These are phyloP conservation scores for Euphorbia celastroides DNA, from an alignment of 441 rosid genomes.

Conservation along the genomic window DNA sequence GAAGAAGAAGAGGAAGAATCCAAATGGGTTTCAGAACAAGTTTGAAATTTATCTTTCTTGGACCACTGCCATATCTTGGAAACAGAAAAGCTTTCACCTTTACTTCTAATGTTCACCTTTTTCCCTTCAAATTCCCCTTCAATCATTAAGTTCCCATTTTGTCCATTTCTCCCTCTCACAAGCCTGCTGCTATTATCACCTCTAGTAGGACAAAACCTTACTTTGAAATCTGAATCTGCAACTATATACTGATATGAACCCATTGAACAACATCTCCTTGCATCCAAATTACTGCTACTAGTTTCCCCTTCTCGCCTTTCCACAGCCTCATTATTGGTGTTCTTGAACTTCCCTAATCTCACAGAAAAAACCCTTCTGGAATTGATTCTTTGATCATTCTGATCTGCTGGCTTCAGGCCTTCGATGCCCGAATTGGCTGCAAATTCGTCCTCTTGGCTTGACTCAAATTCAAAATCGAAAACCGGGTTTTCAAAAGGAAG, in stretches of 20 bases:
- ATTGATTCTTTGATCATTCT: constrained; percentile 36
- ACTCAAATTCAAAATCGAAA: constrained; percentile 21
- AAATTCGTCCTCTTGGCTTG: constrained; percentile 24
- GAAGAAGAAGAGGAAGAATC: constrained; percentile 30
- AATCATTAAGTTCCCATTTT: constrained; percentile 29
- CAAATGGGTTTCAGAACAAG: constrained; percentile 38
- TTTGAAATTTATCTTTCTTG: constrained; percentile 34
- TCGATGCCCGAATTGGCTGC: constrained; percentile 17
- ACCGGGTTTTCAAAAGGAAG: constrained; percentile 24
- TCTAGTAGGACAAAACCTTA: constrained; percentile 31
- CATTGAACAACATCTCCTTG: constrained; percentile 73
- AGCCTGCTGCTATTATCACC: constrained; percentile 27
- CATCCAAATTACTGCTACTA: constrained; percentile 36
- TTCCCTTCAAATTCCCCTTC: constrained; percentile 43
- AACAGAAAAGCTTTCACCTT: constrained; percentile 52
- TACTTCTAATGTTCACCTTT: constrained; percentile 35
- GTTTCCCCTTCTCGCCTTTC: constrained; percentile 33
- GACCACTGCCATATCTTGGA: constrained; percentile 78
- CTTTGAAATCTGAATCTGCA: constrained; percentile 58
- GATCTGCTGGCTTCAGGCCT: constrained; percentile 38
- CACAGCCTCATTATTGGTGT: constrained; percentile 27
- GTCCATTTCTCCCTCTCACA: constrained; percentile 40
- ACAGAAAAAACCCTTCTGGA: constrained; percentile 66
- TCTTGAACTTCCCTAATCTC: constrained; percentile 52
- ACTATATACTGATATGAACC: constrained; percentile 62